Evolutionary conservation across 2,329 filamentous ascomycete genomes (phyloP), one percentile per base, ranked within the genome.

Genomic region (Pseudogymnoascus verrucosus): DNA sequence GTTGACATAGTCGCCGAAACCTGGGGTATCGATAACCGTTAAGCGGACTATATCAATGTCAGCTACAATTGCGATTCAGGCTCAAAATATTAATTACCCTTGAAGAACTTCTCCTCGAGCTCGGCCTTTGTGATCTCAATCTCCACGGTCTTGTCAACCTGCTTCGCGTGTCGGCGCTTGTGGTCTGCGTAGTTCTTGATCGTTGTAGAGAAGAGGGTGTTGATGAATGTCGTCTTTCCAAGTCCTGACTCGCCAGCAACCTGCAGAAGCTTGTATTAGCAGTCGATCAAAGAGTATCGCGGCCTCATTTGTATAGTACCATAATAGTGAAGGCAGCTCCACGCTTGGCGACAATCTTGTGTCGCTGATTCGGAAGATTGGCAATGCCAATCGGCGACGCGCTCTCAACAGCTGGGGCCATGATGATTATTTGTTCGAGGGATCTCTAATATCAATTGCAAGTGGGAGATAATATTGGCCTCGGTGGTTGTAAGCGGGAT

Each of bases 111-210:
- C 89, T 99, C 95, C 82, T 99, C 95, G 68, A 99, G 83, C 83
- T 99, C 95, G 65, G 95, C 95, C 86, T 99, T 99, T 78, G 95
- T 99, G 76, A 99, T 99, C 80, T 99, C 95, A 72, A 99, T 99
- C 83, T 99, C 96, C 69, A 99, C 95, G 10, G 95, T 99, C 86
- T 98, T 98, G 83, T 99, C 95, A 71, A 98, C 87, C 83, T 99
- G 95, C 87, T 99, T 99, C 81, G 95, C 91, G 80, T 99, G 95
- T 76, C 95, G 91, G 79, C 92, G 90, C 85, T 96, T 96, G 86
- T 99, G 93, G 80, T 99, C 95, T 85, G 95, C 95, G 79, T 99
- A 99, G 86, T 98, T 99, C 86, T 99, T 99, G 86, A 99, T 99
- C 73, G 95, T 99, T 70, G 96, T 99, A 68, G 95, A 99, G 85